Conservation (phyloP, 176 grass and related monocot genomes). For the Urochloa ruziziensis region DNA sequence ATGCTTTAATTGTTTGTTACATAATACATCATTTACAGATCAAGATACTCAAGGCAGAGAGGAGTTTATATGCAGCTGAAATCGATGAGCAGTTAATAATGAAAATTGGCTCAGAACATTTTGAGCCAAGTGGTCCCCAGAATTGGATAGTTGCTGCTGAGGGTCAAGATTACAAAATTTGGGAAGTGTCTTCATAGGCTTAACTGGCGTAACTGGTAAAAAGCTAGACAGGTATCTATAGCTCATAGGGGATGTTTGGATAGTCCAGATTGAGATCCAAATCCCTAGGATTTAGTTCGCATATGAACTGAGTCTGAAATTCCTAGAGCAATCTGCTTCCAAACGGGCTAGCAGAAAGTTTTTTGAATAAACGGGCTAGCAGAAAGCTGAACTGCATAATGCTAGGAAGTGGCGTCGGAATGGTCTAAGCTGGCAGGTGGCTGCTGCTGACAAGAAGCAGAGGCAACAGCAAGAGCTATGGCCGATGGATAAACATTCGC, state of each 20-base stretch:
- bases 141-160: constrained; percentile 71
- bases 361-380: not conserved
- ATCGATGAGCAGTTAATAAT: constrained; percentile 73
- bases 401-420: constrained; percentile 23
- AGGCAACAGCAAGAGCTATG: not conserved
- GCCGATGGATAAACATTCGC: not conserved
- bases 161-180: constrained; percentile 82
- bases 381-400: not conserved
- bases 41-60: constrained; percentile 88
- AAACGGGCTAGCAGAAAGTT: not conserved
- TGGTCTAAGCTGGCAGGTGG: not conserved
- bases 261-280: not conserved
- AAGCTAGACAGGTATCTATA: not conserved
- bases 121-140: constrained; percentile 60
- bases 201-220: not conserved
- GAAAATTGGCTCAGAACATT: constrained; percentile 82
- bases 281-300: not conserved
- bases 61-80: constrained; percentile 72
- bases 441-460: not conserved
- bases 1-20: not conserved
- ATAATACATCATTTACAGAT: constrained; percentile 42
- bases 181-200: constrained; percentile 50
- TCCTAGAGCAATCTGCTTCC: not conserved
- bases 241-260: not conserved
- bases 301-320: not conserved